Conservation (phyloP, 2,329 filamentous ascomycete species). For the Claviceps monticola region DNA sequence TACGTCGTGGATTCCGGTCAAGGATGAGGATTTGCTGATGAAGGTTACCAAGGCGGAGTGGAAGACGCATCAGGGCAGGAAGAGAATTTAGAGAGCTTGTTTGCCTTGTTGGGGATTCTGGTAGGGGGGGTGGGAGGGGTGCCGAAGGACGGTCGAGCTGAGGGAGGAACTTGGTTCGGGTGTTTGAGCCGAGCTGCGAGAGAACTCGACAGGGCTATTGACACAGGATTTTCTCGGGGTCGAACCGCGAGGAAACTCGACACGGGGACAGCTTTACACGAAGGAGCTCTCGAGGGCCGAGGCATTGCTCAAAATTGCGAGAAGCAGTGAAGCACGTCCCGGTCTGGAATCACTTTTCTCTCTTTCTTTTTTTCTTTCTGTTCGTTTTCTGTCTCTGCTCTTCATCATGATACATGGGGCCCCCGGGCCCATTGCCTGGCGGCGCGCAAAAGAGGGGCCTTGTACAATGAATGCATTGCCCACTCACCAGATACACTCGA, state of each 20-base stretch:
- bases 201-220: too few species aligned
- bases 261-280: too few species aligned
- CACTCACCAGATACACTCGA: too few species aligned
- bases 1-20: conserved; percentile 85
- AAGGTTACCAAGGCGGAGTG: conserved; percentile 78
- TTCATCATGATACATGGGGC: neutral
- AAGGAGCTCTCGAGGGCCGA: too few species aligned
- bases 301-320: neutral
- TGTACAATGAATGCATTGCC: too few species aligned
- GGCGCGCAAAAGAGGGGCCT: too few species aligned
- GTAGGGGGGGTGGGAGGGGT: neutral
- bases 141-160: too few species aligned
- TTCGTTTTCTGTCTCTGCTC: neutral
- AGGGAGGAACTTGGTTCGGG: too few species aligned
- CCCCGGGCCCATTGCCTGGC: too few species aligned
- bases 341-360: neutral
- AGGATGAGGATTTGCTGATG: conserved; percentile 90
- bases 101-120: conserved; percentile 13
- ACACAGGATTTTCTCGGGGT: too few species aligned
- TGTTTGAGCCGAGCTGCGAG: too few species aligned
- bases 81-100: conserved; percentile 22
- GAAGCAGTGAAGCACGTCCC: neutral
- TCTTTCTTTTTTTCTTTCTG: neutral
- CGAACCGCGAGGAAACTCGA: too few species aligned
- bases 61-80: conserved; percentile 46